Evolutionary conservation across 441 rosid species (phyloP).

Genomic region (Cnidoscolus chayamansa): DNA sequence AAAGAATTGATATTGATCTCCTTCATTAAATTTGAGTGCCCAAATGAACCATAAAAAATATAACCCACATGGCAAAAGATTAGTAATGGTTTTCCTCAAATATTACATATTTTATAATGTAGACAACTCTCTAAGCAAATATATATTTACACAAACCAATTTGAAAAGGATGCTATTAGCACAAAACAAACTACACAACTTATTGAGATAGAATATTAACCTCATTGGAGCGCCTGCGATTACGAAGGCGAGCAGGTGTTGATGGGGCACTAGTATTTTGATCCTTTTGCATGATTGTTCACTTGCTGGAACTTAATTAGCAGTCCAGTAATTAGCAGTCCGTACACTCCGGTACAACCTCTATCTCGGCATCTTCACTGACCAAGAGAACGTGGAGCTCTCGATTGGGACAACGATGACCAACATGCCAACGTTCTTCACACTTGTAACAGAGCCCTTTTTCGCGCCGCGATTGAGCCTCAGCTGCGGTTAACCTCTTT

Average conservation of each 20-base stretch:
- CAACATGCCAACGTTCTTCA: no score
- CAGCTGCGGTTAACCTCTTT: no score
- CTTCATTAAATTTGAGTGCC: neutral
- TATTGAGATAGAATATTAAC: slow-evolving; percentile 33
- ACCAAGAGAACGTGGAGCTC: no score
- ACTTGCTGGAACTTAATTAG: slow-evolving; percentile 20
- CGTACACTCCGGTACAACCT: no score
- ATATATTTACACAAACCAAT: neutral
- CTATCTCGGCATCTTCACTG: no score
- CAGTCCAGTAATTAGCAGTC: slow-evolving; percentile 1
- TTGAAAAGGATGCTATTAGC: neutral
- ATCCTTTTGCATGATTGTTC: slow-evolving; percentile 59
- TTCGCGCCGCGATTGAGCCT: no score
- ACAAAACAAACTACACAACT: neutral
- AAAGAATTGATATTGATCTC: neutral
- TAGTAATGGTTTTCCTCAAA: neutral
- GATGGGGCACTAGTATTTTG: slow-evolving; percentile 31
- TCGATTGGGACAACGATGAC: no score
- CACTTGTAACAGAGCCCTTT: no score
- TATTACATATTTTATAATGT: neutral
- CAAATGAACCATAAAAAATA: neutral
- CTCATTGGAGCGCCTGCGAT: slow-evolving; percentile 65
- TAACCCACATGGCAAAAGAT: neutral
- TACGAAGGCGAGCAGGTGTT: slow-evolving; percentile 53
- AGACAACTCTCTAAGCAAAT: neutral